Base-by-base conservation (phyloP, 1,284 basidiomycete genomes). In the Phellopilus nigrolimitatus region DNA sequence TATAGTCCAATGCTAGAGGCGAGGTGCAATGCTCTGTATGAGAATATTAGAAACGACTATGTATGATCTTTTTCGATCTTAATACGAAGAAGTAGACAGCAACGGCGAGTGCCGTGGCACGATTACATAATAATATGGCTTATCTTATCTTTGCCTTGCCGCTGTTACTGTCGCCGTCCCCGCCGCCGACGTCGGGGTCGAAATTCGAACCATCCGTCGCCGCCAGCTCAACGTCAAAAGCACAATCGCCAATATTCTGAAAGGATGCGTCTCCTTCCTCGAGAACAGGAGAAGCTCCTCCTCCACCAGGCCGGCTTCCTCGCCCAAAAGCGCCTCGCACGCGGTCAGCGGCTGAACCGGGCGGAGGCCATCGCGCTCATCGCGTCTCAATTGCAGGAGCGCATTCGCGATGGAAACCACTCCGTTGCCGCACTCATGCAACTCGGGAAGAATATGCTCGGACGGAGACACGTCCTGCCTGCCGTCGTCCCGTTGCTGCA, bases 291-390 rank as follows among this genome's bases (percentile, higher is more conserved):
- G 52, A 71, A 69, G 55, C 62, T 71, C 22, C 57, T 70, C 45
- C 58, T 70, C 15, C 69, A 71, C 57, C 70, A 72, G 62, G 80
- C 88, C 22, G 94, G 94, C 15, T 81, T 79, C 53, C 79, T 99
- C 6, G 94, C 97, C 1, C 95, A 99, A 70, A 88, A 92, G 61
- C 87, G 97, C 21, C 83, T 99, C 7, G 95, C 95, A 4, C 79
- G 95, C 19, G 97, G 95, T 7, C 66, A 95, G 27, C 76, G 78
- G 36, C 79, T 99, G 46, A 99, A 98, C 70, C 72, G 83, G 57
- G 79, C 88, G 7, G 97, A 99, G 69, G 86, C 93, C 0, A 82
- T 86, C 10, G 94, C 92, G 0, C 79, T 99, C 25, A 93, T 99
- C 59, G 86, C 91, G 1, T 82, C 80, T 15, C 91, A 95, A 59